Evolutionary conservation across 2,329 filamentous ascomycete genomes (phyloP).

Genomic region (Diplodia corticola): DNA sequence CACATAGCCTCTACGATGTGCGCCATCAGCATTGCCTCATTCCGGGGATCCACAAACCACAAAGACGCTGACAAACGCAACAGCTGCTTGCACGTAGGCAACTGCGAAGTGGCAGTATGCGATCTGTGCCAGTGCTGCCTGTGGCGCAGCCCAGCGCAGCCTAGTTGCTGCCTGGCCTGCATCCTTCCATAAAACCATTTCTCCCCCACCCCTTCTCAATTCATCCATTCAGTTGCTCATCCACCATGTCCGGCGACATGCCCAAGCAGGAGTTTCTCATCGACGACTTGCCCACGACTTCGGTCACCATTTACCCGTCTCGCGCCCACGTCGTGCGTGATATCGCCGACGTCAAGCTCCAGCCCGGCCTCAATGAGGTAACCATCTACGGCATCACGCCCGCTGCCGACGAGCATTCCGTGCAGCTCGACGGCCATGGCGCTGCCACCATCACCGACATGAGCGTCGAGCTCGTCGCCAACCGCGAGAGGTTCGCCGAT

Average conservation of each 20-base stretch:
- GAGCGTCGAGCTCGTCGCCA: slow-evolving; percentile 58
- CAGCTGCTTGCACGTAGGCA: not conserved
- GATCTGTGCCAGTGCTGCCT: slow-evolving; percentile 8
- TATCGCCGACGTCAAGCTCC: slow-evolving; percentile 55
- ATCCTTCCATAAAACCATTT: not conserved
- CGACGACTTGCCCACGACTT: slow-evolving; percentile 59
- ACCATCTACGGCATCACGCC: slow-evolving; percentile 57
- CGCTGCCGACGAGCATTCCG: slow-evolving; percentile 56
- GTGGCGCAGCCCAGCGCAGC: slow-evolving; percentile 4
- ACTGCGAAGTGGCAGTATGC: not conserved
- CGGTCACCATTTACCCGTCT: slow-evolving; percentile 63
- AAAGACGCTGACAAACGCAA: not conserved
- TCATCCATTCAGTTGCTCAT: not conserved
- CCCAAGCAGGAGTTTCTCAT: slow-evolving; percentile 35
- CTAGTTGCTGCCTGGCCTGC: slow-evolving; percentile 10
- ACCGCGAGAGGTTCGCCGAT: slow-evolving; percentile 57
- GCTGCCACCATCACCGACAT: slow-evolving; percentile 63
- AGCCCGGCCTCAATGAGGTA: slow-evolving; percentile 59
- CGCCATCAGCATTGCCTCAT: not conserved
- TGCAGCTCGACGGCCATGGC: slow-evolving; percentile 62
- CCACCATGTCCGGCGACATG: slow-evolving; percentile 15
- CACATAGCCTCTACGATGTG: not conserved
- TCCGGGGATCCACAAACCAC: not conserved
- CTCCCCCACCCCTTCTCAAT: not conserved
- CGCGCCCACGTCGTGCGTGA: slow-evolving; percentile 63